Conservation (phyloP, 2,329 filamentous ascomycete species). For the Xylaria sp. region DNA sequence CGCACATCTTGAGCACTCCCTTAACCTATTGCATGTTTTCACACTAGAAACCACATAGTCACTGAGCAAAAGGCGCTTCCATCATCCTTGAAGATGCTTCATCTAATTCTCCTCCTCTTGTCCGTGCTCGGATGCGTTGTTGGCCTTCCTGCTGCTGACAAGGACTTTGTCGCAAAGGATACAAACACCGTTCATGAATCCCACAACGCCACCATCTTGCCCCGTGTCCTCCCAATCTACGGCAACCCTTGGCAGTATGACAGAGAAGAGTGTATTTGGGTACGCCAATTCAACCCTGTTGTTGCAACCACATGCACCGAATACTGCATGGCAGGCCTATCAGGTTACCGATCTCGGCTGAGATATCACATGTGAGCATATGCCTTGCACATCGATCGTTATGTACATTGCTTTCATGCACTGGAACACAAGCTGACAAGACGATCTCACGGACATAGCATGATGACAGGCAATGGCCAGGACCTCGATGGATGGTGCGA, state of each 20-base stretch:
- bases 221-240: slow-evolving; percentile 8
- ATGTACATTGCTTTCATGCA: neutral
- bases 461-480: slow-evolving; percentile 36
- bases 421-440: neutral
- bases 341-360: slow-evolving; percentile 25
- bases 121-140: neutral
- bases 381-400: neutral
- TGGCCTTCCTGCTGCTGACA: slow-evolving; percentile 9
- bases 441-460: slow-evolving; percentile 9
- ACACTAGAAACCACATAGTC: neutral
- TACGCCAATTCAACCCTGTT: slow-evolving; percentile 23
- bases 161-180: neutral
- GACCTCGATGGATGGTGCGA: slow-evolving; percentile 31
- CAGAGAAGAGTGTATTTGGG: slow-evolving; percentile 29
- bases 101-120: slow-evolving; percentile 1
- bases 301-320: slow-evolving; percentile 36
- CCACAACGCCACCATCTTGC: neutral
- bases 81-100: neutral
- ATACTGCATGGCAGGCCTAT: slow-evolving; percentile 32
- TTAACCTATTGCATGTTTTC: neutral
- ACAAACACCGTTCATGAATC: neutral
- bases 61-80: neutral
- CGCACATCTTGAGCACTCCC: neutral
- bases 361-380: slow-evolving; percentile 39
- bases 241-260: slow-evolving; percentile 33